Base-by-base conservation (phyloP, 306 rosid species). In the Cucurbita pepo region DNA sequence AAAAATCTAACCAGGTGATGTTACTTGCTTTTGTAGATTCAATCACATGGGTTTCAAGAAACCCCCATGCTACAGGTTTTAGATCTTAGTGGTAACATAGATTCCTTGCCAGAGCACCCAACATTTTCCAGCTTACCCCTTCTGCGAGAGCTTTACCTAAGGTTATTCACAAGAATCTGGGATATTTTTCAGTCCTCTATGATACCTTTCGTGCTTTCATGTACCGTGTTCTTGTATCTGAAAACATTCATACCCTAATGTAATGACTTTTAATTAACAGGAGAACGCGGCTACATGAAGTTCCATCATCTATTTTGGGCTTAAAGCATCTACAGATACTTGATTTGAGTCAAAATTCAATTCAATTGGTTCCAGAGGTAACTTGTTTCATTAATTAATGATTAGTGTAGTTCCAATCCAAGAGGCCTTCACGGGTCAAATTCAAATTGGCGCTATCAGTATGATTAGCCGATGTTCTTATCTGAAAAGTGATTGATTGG, bases 71-170 rank as follows among this genome's bases (percentile, higher is more conserved):
- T 93, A 81, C 94, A 85, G 83, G 77, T 88, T 83, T 85, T 90
- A 70, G 91, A 93, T 81, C 83, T 93, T 77, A 86, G 96, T 79
- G 91, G 94, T 74, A 88, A 85, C 71, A 74, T 86, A 54, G 80
- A 84, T 80, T 86, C 88, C 55, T 76, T 94, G 77, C 86, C 80
- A 14, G 83, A 82, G 73, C 80, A 83, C 47, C 90, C 95, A 40
- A 43, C 81, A 53, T 94, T 94, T 84, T 87, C 95, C 64, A 63
- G 87, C 81, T 77, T 90, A 79, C 89, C 86, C 13, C 75, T 77
- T 82, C 78, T 94, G 75, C 96, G 82, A 79, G 97, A 94, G 85
- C 96, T 94, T 74, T 87, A 94, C 83, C 82, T 90, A 74, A 89
- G 98, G 98, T 90, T 56, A 70, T 85, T 69, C 74, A 76, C 61